Base-by-base conservation (phyloP, 441 rosid genomes). In the Croton laevigatus region DNA sequence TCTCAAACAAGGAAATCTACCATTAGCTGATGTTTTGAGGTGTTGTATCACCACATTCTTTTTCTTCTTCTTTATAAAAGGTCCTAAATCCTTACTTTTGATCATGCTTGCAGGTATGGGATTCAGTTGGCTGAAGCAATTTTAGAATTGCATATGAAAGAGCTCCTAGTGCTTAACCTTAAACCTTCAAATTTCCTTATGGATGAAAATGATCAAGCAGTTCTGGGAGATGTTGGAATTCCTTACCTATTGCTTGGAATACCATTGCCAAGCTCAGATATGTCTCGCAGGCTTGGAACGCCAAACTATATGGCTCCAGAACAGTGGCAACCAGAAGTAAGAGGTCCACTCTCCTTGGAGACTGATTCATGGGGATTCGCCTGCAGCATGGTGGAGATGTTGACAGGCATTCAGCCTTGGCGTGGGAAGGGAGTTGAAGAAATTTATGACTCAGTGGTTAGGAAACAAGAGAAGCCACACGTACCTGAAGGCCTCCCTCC, bases 281-380 rank as follows among this genome's bases (percentile, higher is more conserved):
- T 84, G 86, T 76, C 80, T 69, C 73, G 71, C 73, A 81, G 89
- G 76, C 88, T 86, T 80, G 98, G 98, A 69, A 87, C 92, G 51
- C 95, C 97, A 22, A 91, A 89, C 79, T 91, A 91, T 77, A 91
- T 94, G 98, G 94, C 97, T 79, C 98, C 98, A 62, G 97, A 91
- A 75, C 98, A 91, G 71, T 91, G 97, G 98, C 83, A 89, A 78
- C 93, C 97, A 8, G 95, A 90, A 77, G 83, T 76, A 76, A 83
- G 90, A 72, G 97, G 98, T 66, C 98, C 98, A 16, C 68, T 90
- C 66, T 85, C 95, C 23, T 72, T 87, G 37, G 97, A 94, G 85
- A 87, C 92, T 19, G 97, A 91, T 68, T 84, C 95, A 20, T 94
- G 97, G 98, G 97, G 97, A 54, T 87, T 91, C 69, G 98, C 85